phyloP scores from a whole-genome alignment of 164 flowering plant species.

The Nelumbo lutea region DNA sequence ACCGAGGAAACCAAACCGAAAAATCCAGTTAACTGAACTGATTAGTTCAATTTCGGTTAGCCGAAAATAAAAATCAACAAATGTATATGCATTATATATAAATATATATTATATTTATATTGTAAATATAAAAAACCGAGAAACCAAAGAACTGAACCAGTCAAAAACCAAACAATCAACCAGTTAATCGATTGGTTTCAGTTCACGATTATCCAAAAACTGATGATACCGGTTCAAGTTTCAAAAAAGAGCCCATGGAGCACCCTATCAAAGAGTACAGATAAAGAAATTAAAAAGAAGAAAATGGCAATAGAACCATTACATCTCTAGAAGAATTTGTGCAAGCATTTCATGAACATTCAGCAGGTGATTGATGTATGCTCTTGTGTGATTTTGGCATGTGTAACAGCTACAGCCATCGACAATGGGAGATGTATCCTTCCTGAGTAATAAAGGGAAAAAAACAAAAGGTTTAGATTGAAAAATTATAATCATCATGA shows the following conservation, averaged over 20 bases:
- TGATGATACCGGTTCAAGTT: too few relatives aligned
- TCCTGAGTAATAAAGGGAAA: conserved; percentile 40
- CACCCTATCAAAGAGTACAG: not conserved
- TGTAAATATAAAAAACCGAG: too few relatives aligned
- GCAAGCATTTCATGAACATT: conserved; percentile 96
- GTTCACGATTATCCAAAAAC: too few relatives aligned
- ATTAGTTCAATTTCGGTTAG: too few relatives aligned
- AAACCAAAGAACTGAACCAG: too few relatives aligned
- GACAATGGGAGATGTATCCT: conserved; percentile 62
- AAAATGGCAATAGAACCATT: conserved; percentile 7
- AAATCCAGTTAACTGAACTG: too few relatives aligned
- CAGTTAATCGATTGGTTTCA: too few relatives aligned
- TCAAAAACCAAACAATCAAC: too few relatives aligned
- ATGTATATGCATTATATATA: not conserved
- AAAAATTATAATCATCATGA: not conserved
- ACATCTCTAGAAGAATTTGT: conserved; percentile 83
- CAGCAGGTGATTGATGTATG: conserved; percentile 87
- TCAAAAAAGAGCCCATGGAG: too few relatives aligned
- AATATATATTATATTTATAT: too few relatives aligned
- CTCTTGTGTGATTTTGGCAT: conserved; percentile 77
- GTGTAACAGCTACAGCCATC: conserved; percentile 70
- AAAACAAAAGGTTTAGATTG: not conserved
- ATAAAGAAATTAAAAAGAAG: not conserved
- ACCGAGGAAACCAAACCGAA: too few relatives aligned
- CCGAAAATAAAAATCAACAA: not conserved